Evolutionary conservation across 192 early-diverging fungal species (phyloP), one percentile per base, ranked within the genome.

Genomic region (Fimicolochytrium jonesii): DNA sequence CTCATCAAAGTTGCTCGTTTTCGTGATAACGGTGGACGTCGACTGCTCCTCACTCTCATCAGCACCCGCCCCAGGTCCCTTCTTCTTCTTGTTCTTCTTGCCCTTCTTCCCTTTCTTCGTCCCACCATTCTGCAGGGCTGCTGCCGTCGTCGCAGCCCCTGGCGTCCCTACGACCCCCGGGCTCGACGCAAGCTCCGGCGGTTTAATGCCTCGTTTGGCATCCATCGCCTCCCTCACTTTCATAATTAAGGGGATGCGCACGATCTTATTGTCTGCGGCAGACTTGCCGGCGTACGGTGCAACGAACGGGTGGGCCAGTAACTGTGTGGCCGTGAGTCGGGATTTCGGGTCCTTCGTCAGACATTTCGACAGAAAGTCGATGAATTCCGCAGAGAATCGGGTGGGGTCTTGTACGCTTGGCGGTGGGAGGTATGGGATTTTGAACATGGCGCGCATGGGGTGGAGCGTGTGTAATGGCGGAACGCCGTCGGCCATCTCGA

Each of bases 401-500:
- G 20, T n/a, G 0, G 54, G 60, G 54, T 74, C 22, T 39, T 33
- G 41, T 6, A 70, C 13, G 47, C 64, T 78, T 6, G 77, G 77
- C 20, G 77, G 51, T 3, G 75, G 72, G 6, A 62, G 56, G 56
- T 46, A 57, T 20, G 77, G 77, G 46, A 78, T 78, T 47, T 67
- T 77, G 64, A 78, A 78, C 56, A 78, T 58, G 2, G 67, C 70
- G 17, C 62, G 61, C 75, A 78, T 71, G 32, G 77, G 77, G 41
- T 67, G 61, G 23, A 76, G 32, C 11, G 70, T 53, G 30, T 54
- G 39, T 35, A 75, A 68, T 26, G 82, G 82, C 15, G 82, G 82
- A 33, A 77, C 75, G 10, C 79, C 79, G 18, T 84, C 79, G 20
- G 73, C 68, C 70, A 83, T 80, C 43, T 84, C 82, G 47, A 84